A percentile compares a stretch with the other conserved stretches of the same genome.
Evolutionary conservation across 495 filamentous ascomycete species (phyloP).

Genomic region (Coniosporium apollinis): DNA sequence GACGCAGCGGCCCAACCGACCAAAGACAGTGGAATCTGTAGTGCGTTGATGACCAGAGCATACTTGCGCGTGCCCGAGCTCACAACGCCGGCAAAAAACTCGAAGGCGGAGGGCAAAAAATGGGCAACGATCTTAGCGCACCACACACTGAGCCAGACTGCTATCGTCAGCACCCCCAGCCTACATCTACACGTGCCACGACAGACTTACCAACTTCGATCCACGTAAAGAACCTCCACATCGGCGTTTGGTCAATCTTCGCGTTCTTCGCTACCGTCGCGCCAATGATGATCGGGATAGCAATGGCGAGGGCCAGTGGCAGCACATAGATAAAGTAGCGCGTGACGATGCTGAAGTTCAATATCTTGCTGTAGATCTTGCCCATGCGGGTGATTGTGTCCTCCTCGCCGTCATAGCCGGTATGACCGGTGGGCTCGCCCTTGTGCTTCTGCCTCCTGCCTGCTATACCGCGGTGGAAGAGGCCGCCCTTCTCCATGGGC

Average conservation of each 20-base stretch:
- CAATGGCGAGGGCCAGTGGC: conserved; percentile 58
- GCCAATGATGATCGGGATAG: conserved; percentile 67
- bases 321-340: conserved; percentile 80
- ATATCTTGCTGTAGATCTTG: conserved; percentile 66
- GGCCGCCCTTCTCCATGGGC: conserved; percentile 30
- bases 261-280: conserved; percentile 35
- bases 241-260: conserved; percentile 44
- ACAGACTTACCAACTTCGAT: conserved; percentile 49
- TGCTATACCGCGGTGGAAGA: conserved; percentile 43
- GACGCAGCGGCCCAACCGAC: conserved; percentile 71
- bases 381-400: conserved; percentile 63
- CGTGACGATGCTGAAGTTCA: conserved; percentile 71
- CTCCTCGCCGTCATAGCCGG: conserved; percentile 38
- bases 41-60: conserved; percentile 54
- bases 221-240: conserved; percentile 78
- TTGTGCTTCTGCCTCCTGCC: conserved; percentile 26
- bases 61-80: conserved; percentile 89
- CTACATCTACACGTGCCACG: too few species aligned
- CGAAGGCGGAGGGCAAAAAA: conserved; percentile 63
- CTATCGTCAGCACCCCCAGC: neutral
- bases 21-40: conserved; percentile 77
- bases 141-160: conserved; percentile 77
- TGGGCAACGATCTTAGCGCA: conserved; percentile 67
- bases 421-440: conserved; percentile 29
- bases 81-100: conserved; percentile 75